A percentile compares a stretch with the other conserved stretches of the same genome.
phyloP scores from a whole-genome alignment of 2,329 filamentous ascomycete species.

The Aspergillus nomiae region DNA sequence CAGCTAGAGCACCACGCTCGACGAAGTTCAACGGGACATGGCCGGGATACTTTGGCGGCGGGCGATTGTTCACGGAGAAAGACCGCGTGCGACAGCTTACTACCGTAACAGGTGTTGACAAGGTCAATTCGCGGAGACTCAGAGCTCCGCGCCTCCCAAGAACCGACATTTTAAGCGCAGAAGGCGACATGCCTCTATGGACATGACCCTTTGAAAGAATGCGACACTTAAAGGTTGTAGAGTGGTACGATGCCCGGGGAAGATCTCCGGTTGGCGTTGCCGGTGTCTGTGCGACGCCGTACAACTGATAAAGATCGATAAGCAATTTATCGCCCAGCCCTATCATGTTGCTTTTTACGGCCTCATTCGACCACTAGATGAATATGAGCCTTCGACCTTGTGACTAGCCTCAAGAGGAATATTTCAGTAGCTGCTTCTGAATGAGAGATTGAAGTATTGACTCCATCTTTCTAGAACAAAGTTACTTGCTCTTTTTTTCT shows the following conservation, averaged over 20 bases:
- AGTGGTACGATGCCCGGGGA: constrained; percentile 22
- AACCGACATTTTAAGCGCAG: constrained; percentile 30
- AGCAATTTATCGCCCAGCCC: constrained; percentile 10
- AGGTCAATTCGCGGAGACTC: constrained; percentile 17
- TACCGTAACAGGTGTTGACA: constrained; percentile 8
- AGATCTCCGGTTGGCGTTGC: constrained; percentile 13
- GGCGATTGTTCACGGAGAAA: constrained; percentile 85
- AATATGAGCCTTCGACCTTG: not conserved
- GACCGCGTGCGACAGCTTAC: constrained; percentile 36
- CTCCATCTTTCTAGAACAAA: not conserved
- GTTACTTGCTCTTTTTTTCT: not conserved
- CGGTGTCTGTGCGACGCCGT: constrained; percentile 17
- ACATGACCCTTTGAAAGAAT: constrained; percentile 13
- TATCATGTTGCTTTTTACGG: not conserved
- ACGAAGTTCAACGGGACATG: constrained; percentile 83
- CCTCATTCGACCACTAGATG: not conserved
- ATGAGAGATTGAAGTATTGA: not conserved
- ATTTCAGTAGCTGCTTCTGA: not conserved
- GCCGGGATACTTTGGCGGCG: constrained; percentile 82
- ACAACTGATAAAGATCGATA: constrained; percentile 24
- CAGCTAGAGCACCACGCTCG: constrained; percentile 72
- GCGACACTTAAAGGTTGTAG: not conserved
- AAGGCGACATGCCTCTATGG: constrained; percentile 4
- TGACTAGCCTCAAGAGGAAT: not conserved
- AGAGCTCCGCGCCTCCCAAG: constrained; percentile 23